Evolutionary conservation across 2,329 filamentous ascomycete genomes (phyloP), one percentile per base, ranked within the genome.

Genomic region (Acephala macrosclerotiorum): DNA sequence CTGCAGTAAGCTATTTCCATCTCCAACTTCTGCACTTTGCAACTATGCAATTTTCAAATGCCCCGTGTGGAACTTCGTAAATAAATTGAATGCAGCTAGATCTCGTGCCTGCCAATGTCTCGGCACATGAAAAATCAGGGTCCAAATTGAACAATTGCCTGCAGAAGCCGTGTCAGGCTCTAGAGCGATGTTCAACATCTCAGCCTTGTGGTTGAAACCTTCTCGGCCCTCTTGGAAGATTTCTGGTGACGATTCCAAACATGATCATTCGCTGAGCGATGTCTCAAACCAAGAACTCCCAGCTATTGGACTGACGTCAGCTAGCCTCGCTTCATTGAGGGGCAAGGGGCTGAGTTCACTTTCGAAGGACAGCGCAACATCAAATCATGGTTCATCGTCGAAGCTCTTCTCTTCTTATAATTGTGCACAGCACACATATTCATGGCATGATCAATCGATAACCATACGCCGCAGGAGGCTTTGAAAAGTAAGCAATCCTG

Each of bases 291-390:
- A 53, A n/a, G 22, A 6, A 53, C 12, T 18, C 5, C 14, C n/a
- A n/a, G n/a, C n/a, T n/a, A n/a, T n/a, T n/a, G n/a, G 25, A n/a
- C 26, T 53, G 55, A 57, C 55, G 55, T 57, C 55, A 57, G 25
- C 9, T 35, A 57, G 33, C 33, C 55, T 57, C 55, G 55, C 55
- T 57, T 57, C 49, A 7, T 33, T 53, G 26, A 33, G 22, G 49
- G 26, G 49, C 22, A 33, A 11, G 49, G 47, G 49, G 45, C n/a
- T 8, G 49, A 53, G 49, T 33, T 29, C 3, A 53, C n/a, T 49
- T n/a, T 49, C 18, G n/a, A 4, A 20, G n/a, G 45, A 26, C 25
- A 18, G 26, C 49, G 14, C 26, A 53, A 33, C 49, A 53, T 53
- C 49, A 53, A 53, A 53, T 26, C 49, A 53, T 29, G 26, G 8